Base-by-base conservation (phyloP, 129 eudicot genomes). In the Daucus carota region DNA sequence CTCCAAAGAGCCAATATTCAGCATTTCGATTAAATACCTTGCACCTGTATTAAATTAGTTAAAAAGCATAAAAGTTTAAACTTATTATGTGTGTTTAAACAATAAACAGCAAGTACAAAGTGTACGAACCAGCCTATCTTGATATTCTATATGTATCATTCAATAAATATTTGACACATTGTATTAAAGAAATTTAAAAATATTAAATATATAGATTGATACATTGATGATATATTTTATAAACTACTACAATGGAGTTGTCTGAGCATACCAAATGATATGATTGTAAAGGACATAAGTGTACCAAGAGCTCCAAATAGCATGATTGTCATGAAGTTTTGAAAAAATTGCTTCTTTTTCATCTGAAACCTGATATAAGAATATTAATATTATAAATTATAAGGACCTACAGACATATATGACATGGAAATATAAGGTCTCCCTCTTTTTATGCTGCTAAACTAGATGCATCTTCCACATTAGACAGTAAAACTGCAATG, bases 231-330 rank as follows among this genome's bases (percentile, higher is more conserved):
- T n/a, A n/a, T n/a, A n/a, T n/a, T n/a, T n/a, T n/a, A n/a, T n/a
- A n/a, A n/a, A n/a, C n/a, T 34, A 22, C 40, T 6, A 48, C 50
- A 42, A 59, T 63, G 69, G 69, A 47, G 75, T 5, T 80, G 68
- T 43, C 6, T 34, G 52, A 80, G 59, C 85, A 75, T 63, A 63
- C 70, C 96, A 13, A 75, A 79, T 31, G 98, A 81, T 83, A 93
- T 88, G 81, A 90, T 31, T 80, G 78, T 79, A 65, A 93, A 93
- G 45, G 98, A 93, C 79, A 93, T 87, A 78, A 88, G 52, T 32
- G 98, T 88, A 38, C 98, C 98, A 87, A 90, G 69, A 80, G 84
- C 92, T 41, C 98, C 98, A 84, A 83, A 90, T 24, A 85, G 70
- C 73, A 72, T 79, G 75, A 93, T 90, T n/a, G 89, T 90, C 77